These are phyloP conservation scores for Globisporangium camurandrum DNA, from an alignment of 352 stramenopile genomes.

Conservation along the genomic window DNA sequence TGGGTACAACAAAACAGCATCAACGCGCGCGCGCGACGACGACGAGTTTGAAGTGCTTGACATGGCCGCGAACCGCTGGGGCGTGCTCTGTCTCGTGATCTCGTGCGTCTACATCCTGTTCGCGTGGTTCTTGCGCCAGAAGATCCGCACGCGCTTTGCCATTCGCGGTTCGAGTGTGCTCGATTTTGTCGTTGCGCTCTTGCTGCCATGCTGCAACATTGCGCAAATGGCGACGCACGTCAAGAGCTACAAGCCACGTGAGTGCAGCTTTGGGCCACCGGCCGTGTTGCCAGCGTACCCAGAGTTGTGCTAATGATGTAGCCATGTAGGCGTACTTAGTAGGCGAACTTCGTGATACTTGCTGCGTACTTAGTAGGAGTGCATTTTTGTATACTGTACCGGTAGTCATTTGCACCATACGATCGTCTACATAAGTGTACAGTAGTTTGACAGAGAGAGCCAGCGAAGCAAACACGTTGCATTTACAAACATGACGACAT, in stretches of 20 bases:
- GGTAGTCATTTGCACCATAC: too few relatives aligned
- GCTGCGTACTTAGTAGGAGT: too few relatives aligned
- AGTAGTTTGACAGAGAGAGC: neutral
- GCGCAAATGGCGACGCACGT: conserved; percentile 30
- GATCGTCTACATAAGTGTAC: too few relatives aligned
- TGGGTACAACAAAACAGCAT: too few relatives aligned
- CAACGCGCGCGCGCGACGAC: too few relatives aligned
- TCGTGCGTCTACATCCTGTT: conserved; percentile 6
- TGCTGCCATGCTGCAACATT: conserved; percentile 17
- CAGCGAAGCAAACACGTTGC: neutral
- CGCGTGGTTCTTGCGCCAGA: conserved; percentile 13
- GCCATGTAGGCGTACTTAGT: too few relatives aligned
- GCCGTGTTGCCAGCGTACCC: conserved; percentile 20
- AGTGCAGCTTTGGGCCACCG: conserved; percentile 53
- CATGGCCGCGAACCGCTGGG: conserved; percentile 5
- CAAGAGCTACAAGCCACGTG: conserved; percentile 37
- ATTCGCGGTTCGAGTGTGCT: conserved; percentile 17
- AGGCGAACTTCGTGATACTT: too few relatives aligned
- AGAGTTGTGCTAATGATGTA: too few relatives aligned
- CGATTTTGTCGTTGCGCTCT: conserved; percentile 12
- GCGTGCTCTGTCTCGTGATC: conserved; percentile 5
- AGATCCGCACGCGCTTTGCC: conserved; percentile 21
- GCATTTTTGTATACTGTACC: too few relatives aligned
- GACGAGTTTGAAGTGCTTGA: neutral
- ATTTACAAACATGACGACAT: neutral